A percentile compares a stretch with the other conserved stretches of the same genome.
phyloP scores from a whole-genome alignment of 345 rosid genomes.

The Syzygium aqueum region DNA sequence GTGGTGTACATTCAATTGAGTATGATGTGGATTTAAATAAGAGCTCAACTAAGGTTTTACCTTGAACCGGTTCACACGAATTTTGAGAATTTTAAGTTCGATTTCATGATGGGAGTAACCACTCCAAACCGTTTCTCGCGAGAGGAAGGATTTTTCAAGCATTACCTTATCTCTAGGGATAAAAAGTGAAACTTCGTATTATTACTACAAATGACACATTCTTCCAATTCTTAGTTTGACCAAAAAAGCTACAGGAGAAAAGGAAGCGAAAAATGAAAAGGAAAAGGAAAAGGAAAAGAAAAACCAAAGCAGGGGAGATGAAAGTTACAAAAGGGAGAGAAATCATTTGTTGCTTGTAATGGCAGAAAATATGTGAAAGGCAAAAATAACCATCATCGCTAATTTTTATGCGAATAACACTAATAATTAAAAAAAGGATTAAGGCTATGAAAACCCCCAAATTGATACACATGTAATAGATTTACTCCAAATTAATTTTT shows the following conservation, averaged over 20 bases:
- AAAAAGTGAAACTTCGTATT: not conserved
- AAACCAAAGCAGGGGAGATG: not conserved
- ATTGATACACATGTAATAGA: no score
- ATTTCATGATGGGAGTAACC: not conserved
- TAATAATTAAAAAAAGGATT: not conserved
- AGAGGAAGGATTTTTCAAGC: not conserved
- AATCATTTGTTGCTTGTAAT: not conserved
- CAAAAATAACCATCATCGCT: not conserved
- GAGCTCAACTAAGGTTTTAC: not conserved
- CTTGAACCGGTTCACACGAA: not conserved
- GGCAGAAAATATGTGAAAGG: not conserved
- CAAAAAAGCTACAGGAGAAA: not conserved
- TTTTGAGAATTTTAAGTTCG: not conserved
- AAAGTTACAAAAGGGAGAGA: not conserved
- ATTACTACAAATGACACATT: not conserved
- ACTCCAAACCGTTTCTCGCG: fast-evolving
- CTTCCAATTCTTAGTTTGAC: not conserved
- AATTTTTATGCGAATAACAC: not conserved
- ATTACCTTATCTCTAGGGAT: not conserved
- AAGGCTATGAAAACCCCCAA: no score
- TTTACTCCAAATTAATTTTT: no score
- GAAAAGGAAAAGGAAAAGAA: not conserved
- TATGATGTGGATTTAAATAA: not conserved
- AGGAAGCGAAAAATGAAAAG: not conserved
- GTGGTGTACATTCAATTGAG: not conserved